Conservation (phyloP, 805 yeast species). For the Nadsonia fulvescens region DNA sequence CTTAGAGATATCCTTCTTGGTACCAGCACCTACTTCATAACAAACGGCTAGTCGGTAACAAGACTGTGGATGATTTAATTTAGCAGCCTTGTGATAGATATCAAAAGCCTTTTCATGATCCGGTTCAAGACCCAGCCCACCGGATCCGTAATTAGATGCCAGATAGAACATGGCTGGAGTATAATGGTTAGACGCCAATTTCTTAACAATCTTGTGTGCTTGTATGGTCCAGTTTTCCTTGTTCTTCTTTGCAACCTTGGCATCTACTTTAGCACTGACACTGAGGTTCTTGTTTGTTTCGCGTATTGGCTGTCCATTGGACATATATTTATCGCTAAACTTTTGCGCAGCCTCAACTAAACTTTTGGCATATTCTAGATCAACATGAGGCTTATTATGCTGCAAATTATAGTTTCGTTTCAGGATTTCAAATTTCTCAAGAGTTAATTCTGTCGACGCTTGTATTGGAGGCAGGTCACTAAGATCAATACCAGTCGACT, state of each 20-base stretch:
- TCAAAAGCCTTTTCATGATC: conserved; percentile 47
- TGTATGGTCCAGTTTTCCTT: conserved; percentile 37
- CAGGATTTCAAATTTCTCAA: no score
- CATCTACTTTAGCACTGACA: no score
- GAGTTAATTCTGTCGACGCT: no score
- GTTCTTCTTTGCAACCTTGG: conserved; percentile 31
- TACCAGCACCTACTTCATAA: conserved; percentile 47
- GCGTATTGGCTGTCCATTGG: no score
- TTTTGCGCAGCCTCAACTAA: no score
- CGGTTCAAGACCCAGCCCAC: conserved; percentile 29
- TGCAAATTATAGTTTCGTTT: no score
- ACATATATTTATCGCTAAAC: no score
- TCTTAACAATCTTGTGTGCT: conserved; percentile 41
- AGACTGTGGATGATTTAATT: conserved; percentile 37
- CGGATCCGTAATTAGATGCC: conserved; percentile 41
- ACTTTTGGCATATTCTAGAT: no score
- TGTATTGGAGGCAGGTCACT: no score
- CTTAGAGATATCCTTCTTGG: conserved; percentile 23
- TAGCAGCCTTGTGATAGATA: conserved; percentile 40
- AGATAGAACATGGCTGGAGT: conserved; percentile 41
- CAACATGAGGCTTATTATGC: no score
- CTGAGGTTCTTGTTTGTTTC: no score
- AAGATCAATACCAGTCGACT: no score
- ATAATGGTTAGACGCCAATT: conserved; percentile 27
- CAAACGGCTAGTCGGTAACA: conserved; percentile 56